phyloP scores from a whole-genome alignment of 805 yeast genomes.

The Ogataea naganishii region DNA sequence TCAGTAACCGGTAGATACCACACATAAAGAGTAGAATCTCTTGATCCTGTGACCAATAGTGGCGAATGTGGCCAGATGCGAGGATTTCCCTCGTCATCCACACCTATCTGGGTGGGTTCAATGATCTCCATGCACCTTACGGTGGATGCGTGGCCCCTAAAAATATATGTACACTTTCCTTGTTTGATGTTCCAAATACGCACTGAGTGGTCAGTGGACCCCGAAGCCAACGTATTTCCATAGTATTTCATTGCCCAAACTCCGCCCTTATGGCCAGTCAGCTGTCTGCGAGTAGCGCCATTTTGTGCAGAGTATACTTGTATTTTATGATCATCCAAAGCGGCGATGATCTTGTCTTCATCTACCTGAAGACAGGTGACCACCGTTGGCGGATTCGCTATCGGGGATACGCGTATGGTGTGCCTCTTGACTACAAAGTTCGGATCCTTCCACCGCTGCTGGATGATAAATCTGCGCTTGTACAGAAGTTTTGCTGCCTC shows the following conservation, averaged over 20 bases:
- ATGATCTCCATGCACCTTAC: conserved; percentile 85
- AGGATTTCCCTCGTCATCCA: conserved; percentile 48
- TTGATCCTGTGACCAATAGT: conserved; percentile 71
- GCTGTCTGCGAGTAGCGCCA: conserved; percentile 53
- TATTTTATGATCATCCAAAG: conserved; percentile 81
- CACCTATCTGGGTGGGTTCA: conserved; percentile 57
- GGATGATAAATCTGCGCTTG: conserved; percentile 48
- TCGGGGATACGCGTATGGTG: not conserved
- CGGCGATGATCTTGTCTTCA: conserved; percentile 82
- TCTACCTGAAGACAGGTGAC: conserved; percentile 94
- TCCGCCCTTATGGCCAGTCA: conserved; percentile 92
- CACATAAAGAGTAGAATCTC: conserved; percentile 72
- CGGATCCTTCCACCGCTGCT: conserved; percentile 76
- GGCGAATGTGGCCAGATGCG: conserved; percentile 55
- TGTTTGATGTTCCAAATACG: conserved; percentile 86
- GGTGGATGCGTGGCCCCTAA: conserved; percentile 87
- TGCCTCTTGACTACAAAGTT: conserved; percentile 25
- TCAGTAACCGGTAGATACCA: conserved; percentile 63
- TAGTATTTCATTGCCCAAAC: conserved; percentile 95
- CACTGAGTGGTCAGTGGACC: conserved; percentile 90
- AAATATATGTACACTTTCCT: conserved; percentile 84
- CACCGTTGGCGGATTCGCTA: conserved; percentile 46
- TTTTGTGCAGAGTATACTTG: conserved; percentile 71
- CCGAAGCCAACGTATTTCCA: conserved; percentile 80
- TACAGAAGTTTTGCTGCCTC: conserved; percentile 31